Conservation (phyloP, 352 stramenopile species). For the Pythium insidiosum region DNA sequence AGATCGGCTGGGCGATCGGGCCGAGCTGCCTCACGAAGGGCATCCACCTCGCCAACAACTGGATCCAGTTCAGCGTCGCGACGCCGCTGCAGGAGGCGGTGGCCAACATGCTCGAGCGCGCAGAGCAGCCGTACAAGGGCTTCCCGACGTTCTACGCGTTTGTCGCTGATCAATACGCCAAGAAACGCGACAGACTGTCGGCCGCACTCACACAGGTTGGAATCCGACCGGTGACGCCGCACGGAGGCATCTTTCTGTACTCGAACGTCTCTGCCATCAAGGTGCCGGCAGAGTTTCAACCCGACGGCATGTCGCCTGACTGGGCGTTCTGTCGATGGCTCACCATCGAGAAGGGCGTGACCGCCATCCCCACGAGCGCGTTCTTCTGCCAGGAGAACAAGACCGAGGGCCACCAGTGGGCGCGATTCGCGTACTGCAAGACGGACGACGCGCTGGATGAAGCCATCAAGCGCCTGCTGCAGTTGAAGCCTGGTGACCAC, state of each 20-base stretch:
- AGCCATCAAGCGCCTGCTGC: slow-evolving; percentile 62
- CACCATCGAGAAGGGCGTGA: slow-evolving; percentile 87
- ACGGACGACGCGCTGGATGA: slow-evolving; percentile 88
- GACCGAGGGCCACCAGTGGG: slow-evolving; percentile 53
- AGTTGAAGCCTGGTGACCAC: too few species aligned
- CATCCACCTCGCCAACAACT: slow-evolving; percentile 79
- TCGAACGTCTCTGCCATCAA: slow-evolving; percentile 64
- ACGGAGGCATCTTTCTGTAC: slow-evolving; percentile 77
- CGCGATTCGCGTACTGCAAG: slow-evolving; percentile 96
- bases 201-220: slow-evolving; percentile 41
- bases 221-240: slow-evolving; percentile 52
- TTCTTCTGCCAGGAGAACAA: slow-evolving; percentile 89
- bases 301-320: slow-evolving; percentile 63
- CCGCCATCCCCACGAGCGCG: slow-evolving; percentile 86
- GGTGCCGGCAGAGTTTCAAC: slow-evolving; percentile 40
- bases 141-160: slow-evolving; percentile 78
- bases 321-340: slow-evolving; percentile 92
- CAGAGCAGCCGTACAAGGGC: slow-evolving; percentile 59
- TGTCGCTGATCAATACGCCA: slow-evolving; percentile 59
- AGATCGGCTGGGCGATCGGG: slow-evolving; percentile 90
- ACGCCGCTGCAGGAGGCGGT: slow-evolving; percentile 84
- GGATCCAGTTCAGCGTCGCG: slow-evolving; percentile 82
- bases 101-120: slow-evolving; percentile 64
- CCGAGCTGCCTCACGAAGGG: slow-evolving; percentile 63
- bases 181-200: slow-evolving; percentile 61